Evolutionary conservation across 495 filamentous ascomycete genomes (phyloP), one percentile per base, ranked within the genome.

Genomic region (Trichoderma erinaceum): DNA sequence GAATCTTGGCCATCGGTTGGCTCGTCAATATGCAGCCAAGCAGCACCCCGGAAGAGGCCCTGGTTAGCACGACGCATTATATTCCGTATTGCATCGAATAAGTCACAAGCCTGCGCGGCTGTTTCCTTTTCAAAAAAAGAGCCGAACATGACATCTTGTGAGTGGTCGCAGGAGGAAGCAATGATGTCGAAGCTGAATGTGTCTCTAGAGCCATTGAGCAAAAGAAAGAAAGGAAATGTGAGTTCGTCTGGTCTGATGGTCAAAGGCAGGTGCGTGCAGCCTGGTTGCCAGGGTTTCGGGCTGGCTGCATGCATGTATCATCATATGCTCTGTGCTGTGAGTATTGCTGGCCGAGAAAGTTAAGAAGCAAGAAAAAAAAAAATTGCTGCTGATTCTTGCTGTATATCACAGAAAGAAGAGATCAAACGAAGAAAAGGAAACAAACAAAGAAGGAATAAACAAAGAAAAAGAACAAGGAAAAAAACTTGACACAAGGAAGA

Each of bases 211-310:
- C 6, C 27, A 10, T 29, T 3, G 4, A 10, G 56, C 8, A 61
- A 29, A 61, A 10, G 27, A 61, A 13, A 32, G 56, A 61, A 32
- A 16, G 2, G 16, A 29, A 32, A 25, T 5, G 15, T 2, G 23
- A 10, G 25, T 1, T 61, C 5, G 25, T 12, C 12, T 32, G 16
- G 16, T 61, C 56, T 61, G 25, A 29, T 61, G 10, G 8, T 4
- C 13, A 0, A 32, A 4, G 23, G 56, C 56, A 61, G 56, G 56
- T 61, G 56, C 56, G 56, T 32, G 56, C 56, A 10, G 48, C 25
- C 12, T 32, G 56, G 56, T 32, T 61, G 56, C 56, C 23, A 32
- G 56, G 56, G 56, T 61, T 52, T 23, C 48, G 48, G 48, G 7
- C 8, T 52, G 48, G 48, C 18, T 10, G 21, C 48, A 52, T 21